Evolutionary conservation across 2,329 filamentous ascomycete genomes (phyloP).

Genomic region (Alternaria sp.): DNA sequence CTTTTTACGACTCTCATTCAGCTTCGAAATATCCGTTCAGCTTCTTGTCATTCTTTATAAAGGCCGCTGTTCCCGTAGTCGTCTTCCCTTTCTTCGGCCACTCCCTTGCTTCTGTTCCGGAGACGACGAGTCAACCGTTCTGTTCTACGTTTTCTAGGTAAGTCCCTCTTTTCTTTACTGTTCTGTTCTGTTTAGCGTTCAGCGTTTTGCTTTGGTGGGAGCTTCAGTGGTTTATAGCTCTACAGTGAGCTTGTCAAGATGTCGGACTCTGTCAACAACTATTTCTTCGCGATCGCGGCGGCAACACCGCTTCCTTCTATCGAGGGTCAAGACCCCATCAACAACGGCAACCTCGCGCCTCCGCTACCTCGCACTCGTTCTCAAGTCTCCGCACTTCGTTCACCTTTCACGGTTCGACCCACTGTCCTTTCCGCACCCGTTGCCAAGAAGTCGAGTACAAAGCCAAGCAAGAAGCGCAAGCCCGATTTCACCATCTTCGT

Average conservation of each 20-base stretch:
- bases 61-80: background rate
- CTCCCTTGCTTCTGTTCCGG: background rate
- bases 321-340: background rate
- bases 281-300: constrained; percentile 8
- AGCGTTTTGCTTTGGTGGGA: background rate
- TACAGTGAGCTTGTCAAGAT: constrained; percentile 6
- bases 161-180: constrained; percentile 2
- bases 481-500: constrained; percentile 20
- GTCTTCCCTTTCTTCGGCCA: background rate
- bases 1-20: background rate
- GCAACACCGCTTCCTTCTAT: constrained; percentile 10
- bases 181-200: background rate
- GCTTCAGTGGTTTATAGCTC: background rate
- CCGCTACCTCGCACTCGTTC: background rate
- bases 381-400: background rate
- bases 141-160: constrained; percentile 1
- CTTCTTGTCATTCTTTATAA: background rate
- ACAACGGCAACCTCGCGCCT: background rate
- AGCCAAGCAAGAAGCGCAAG: constrained; percentile 15
- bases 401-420: background rate
- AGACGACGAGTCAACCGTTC: background rate
- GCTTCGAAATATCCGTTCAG: background rate
- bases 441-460: constrained; percentile 6
- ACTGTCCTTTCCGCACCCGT: background rate
- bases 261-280: constrained; percentile 5